A percentile compares a stretch with the other conserved stretches of the same genome.
Evolutionary conservation across 2,329 filamentous ascomycete genomes (phyloP).

Genomic region (Penicillium sp.): DNA sequence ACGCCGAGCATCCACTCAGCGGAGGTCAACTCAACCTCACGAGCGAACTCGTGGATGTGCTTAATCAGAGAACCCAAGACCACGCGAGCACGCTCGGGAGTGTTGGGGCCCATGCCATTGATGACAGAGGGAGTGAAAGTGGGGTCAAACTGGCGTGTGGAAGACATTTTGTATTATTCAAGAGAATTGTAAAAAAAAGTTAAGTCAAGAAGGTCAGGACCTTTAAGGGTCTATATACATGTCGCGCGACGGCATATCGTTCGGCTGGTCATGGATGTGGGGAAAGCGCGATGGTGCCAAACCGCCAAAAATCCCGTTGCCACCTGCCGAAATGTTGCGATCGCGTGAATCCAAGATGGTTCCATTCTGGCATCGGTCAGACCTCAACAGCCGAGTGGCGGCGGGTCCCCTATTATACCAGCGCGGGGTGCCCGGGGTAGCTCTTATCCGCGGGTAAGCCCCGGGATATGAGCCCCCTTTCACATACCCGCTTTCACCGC

Average conservation of each 20-base stretch:
- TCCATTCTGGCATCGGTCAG: slow-evolving; percentile 6
- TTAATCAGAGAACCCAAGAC: slow-evolving; percentile 65
- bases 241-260: slow-evolving; percentile 23
- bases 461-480: background rate
- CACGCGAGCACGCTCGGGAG: slow-evolving; percentile 62
- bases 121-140: slow-evolving; percentile 73
- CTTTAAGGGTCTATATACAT: slow-evolving; percentile 22
- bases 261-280: slow-evolving; percentile 23
- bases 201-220: slow-evolving; percentile 3
- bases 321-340: slow-evolving; percentile 12
- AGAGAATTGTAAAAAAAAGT: background rate
- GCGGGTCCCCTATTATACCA: slow-evolving; percentile 2
- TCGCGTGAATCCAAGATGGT: slow-evolving; percentile 1
- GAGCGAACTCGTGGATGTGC: slow-evolving; percentile 76
- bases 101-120: slow-evolving; percentile 70
- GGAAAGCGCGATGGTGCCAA: slow-evolving; percentile 33
- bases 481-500: background rate
- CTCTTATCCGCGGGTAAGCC: slow-evolving; percentile 12
- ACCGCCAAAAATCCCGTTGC: slow-evolving; percentile 4
- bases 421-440: slow-evolving; percentile 10
- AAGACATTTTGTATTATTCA: slow-evolving; percentile 21
- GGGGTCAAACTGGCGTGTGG: slow-evolving; percentile 56
- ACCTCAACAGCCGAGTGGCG: slow-evolving; percentile 11
- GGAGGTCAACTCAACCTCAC: slow-evolving; percentile 72
- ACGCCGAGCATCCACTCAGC: slow-evolving; percentile 78